Conservation (phyloP, 2,329 filamentous ascomycete species). For the Didymella arachidicola region DNA sequence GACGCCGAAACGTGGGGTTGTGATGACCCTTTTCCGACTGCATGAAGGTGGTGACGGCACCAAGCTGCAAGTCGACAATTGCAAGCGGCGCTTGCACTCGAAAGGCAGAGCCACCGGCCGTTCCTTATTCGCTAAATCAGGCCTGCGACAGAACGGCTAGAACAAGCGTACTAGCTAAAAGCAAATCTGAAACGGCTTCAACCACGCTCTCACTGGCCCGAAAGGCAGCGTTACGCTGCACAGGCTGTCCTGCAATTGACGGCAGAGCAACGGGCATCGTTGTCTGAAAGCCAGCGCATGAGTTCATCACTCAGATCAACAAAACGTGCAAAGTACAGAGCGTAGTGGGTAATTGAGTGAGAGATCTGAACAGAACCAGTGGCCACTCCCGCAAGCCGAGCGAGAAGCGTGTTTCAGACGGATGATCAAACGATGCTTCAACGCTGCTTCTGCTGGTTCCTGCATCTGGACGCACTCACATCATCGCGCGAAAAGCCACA, state of each 20-base stretch:
- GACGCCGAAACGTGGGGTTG: constrained; percentile 24
- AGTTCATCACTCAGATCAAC: neutral
- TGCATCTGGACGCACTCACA: constrained; percentile 42
- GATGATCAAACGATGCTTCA: constrained; percentile 49
- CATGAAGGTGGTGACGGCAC: constrained; percentile 42
- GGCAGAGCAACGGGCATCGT: constrained; percentile 16
- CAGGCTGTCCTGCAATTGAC: constrained; percentile 18
- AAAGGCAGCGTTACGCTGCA: constrained; percentile 44
- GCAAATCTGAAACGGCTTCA: constrained; percentile 47
- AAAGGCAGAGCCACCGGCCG: constrained; percentile 29
- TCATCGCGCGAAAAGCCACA: constrained; percentile 37
- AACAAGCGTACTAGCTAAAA: constrained; percentile 39
- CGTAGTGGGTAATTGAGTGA: constrained; percentile 9
- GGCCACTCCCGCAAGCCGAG: constrained; percentile 29
- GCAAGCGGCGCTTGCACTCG: constrained; percentile 42
- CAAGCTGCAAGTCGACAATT: constrained; percentile 30
- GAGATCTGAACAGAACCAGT: constrained; percentile 22
- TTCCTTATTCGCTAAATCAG: constrained; percentile 41
- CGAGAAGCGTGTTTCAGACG: constrained; percentile 45
- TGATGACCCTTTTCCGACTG: constrained; percentile 38
- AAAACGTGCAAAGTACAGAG: neutral
- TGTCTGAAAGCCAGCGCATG: constrained; percentile 21
- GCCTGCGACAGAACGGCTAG: constrained; percentile 35
- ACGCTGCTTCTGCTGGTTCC: constrained; percentile 47
- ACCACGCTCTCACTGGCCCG: constrained; percentile 37